These are phyloP conservation scores for Jacaranda mimosifolia DNA, from an alignment of 257 asterid species.

Conservation along the genomic window DNA sequence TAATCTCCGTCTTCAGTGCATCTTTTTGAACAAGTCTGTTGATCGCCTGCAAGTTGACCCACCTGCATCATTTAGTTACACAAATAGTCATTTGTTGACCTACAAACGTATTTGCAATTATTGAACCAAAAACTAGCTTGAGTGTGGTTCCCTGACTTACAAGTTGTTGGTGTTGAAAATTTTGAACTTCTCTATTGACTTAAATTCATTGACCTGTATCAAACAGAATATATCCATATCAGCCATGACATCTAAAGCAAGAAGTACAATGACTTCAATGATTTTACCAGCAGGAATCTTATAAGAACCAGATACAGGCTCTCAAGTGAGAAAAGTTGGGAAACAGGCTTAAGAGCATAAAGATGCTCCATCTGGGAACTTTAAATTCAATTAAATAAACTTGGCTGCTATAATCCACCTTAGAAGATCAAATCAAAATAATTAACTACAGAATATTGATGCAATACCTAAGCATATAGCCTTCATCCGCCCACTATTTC, in stretches of 20 bases:
- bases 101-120: constrained; percentile 15
- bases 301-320: neutral
- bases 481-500: constrained; percentile 16
- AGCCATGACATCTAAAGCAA: constrained; percentile 30
- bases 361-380: neutral
- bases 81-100: constrained; percentile 19
- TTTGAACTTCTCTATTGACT: constrained; percentile 98
- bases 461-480: constrained; percentile 19
- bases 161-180: constrained; percentile 98
- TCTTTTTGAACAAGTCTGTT: constrained; percentile 80
- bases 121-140: constrained; percentile 26
- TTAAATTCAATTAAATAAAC: neutral
- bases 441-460: neutral
- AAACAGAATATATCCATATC: constrained; percentile 28
- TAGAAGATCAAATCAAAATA: neutral
- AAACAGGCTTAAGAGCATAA: constrained; percentile 28
- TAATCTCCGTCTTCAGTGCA: constrained; percentile 95
- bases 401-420: constrained; percentile 11
- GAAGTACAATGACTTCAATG: constrained; percentile 26
- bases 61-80: constrained; percentile 58
- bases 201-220: constrained; percentile 86
- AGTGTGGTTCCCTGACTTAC: constrained; percentile 55
- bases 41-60: constrained; percentile 91
- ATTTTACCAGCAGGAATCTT: constrained; percentile 15
- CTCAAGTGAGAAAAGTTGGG: neutral